Evolutionary conservation across 306 rosid genomes (phyloP), one percentile per base, ranked within the genome.

Genomic region (Fagus crenata): DNA sequence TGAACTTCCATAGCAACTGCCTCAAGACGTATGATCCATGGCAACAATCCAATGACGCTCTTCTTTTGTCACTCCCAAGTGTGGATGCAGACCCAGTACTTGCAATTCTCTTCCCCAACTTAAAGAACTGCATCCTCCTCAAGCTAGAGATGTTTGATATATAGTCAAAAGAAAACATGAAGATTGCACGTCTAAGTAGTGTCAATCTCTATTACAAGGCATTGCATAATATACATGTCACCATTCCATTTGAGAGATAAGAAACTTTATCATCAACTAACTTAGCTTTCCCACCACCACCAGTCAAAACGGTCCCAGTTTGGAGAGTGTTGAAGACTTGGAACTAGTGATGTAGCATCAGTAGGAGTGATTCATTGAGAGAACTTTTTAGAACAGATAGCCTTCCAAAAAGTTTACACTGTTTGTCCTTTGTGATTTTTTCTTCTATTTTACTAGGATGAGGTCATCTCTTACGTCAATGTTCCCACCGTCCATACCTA

Each of bases 1-100:
- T 90, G 72, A 90, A 56, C 86, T 88, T 94, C 78, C 71, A 80
- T 77, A 78, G 49, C 33, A 83, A 49, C 70, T 85, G 81, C 68
- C 84, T 83, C 32, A 86, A 51, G 72, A 72, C n/a, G 78, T 69
- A 67, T 18, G 91, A 81, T 49, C 78, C 77, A 41, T 78, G 59
- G 67, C 39, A 79, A 78, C 88, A 87, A n/a, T 80, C 80, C 7
- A 72, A 11, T 67, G 75, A 56, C 1, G 59, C 40, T 3, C 73
- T 82, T 74, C 84, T 76, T 55, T 83, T 77, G 46, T 18, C 81
- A 55, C 82, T 69, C 60, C 82, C 92, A 58, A 87, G 85, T 67
- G 91, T 84, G 73, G 83, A 91, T 31, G 84, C 79, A 54, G 90
- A 75, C 2, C 87, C 77, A 33, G 83, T 64, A 70, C 85, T 81